Conservation (phyloP, 176 grass and related monocot genomes). For the Raddia distichophylla region DNA sequence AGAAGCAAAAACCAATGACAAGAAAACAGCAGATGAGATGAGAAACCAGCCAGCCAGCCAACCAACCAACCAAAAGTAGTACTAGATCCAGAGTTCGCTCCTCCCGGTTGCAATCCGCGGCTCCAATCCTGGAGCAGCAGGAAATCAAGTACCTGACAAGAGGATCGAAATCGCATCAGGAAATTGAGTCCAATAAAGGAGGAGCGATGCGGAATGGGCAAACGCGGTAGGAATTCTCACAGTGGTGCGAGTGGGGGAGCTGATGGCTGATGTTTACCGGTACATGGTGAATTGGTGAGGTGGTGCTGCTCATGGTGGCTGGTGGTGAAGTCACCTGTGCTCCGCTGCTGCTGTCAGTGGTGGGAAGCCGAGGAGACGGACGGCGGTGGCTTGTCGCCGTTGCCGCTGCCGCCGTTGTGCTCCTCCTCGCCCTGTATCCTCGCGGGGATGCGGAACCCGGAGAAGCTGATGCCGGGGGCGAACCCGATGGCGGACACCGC, state of each 20-base stretch:
- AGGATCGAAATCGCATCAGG: neutral
- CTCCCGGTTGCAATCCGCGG: conserved; percentile 7
- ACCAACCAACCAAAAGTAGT: conserved; percentile 49
- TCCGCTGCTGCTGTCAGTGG: conserved; percentile 69
- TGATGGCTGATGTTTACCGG: conserved; percentile 15
- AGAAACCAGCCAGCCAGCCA: conserved; percentile 13
- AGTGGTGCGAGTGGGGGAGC: conserved; percentile 41
- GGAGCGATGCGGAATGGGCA: conserved; percentile 11
- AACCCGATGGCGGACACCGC: conserved; percentile 63
- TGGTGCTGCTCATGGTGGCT: conserved; percentile 14
- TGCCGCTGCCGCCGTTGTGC: conserved; percentile 61
- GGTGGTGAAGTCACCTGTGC: conserved; percentile 43
- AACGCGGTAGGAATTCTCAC: conserved; percentile 38
- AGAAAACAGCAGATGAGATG: conserved; percentile 37
- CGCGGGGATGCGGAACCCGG: conserved; percentile 76
- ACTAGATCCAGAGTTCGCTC: conserved; percentile 32
- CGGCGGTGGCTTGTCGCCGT: conserved; percentile 68
- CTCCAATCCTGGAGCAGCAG: neutral
- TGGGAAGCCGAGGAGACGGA: conserved; percentile 78
- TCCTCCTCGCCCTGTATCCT: conserved; percentile 97
- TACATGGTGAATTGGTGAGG: neutral
- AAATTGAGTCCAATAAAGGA: conserved; percentile 7
- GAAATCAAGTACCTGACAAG: neutral
- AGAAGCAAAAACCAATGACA: conserved; percentile 71
- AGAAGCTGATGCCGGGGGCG: conserved; percentile 63